A percentile compares a stretch with the other conserved stretches of the same genome.
phyloP scores from a whole-genome alignment of 2,329 filamentous ascomycete species.

The Cylindrodendrum hubeiense region DNA sequence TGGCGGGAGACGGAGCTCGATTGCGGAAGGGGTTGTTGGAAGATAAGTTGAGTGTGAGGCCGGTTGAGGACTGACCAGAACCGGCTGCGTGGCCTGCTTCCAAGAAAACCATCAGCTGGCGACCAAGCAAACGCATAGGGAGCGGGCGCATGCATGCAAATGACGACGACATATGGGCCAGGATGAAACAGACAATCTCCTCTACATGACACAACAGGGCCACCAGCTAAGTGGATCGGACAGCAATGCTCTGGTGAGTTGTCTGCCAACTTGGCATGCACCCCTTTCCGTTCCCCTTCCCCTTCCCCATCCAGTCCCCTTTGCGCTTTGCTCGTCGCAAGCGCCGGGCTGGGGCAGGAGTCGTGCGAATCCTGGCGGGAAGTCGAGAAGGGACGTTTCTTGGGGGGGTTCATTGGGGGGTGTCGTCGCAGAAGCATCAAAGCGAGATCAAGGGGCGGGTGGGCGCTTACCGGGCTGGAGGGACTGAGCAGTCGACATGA shows the following conservation, averaged over 20 bases:
- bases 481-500: slow-evolving; percentile 44
- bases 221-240: slow-evolving; percentile 44
- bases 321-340: slow-evolving; percentile 37
- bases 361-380: slow-evolving; percentile 33
- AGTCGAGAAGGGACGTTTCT: slow-evolving; percentile 31
- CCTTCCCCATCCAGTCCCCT: slow-evolving; percentile 36
- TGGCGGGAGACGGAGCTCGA: slow-evolving; percentile 72
- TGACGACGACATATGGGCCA: slow-evolving; percentile 45
- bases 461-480: slow-evolving; percentile 46
- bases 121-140: slow-evolving; percentile 37
- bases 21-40: slow-evolving; percentile 89
- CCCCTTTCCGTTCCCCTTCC: slow-evolving; percentile 32
- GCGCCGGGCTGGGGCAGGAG: slow-evolving; percentile 37
- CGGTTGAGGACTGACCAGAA: slow-evolving; percentile 46
- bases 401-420: slow-evolving; percentile 10
- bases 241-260: slow-evolving; percentile 36
- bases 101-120: slow-evolving; percentile 42
- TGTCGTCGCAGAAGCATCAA: slow-evolving; percentile 45
- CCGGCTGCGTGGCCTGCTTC: slow-evolving; percentile 41
- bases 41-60: slow-evolving; percentile 75
- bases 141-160: slow-evolving; percentile 46
- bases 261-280: slow-evolving; percentile 42
- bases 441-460: slow-evolving; percentile 45
- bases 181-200: slow-evolving; percentile 49
- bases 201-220: slow-evolving; percentile 48